Conservation (phyloP, 2,329 filamentous ascomycete genomes). For the Cadophora sp. region DNA sequence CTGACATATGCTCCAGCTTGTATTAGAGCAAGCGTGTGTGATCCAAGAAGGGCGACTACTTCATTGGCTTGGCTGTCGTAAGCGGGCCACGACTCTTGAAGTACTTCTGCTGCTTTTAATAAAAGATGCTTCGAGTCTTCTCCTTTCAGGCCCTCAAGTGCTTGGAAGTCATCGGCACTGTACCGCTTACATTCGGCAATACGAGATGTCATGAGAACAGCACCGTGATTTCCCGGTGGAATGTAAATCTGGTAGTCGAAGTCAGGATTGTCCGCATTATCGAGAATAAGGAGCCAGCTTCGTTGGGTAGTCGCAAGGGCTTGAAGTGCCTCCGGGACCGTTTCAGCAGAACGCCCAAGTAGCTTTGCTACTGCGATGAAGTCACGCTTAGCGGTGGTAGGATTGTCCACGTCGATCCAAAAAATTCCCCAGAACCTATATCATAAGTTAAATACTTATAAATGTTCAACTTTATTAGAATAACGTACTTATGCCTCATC, state of each 20-base stretch:
- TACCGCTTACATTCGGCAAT: conserved; percentile 44
- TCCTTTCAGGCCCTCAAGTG: conserved; percentile 40
- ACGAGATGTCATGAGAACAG: conserved; percentile 49
- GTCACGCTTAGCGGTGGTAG: conserved; percentile 29
- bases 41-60: conserved; percentile 40
- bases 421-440: conserved; percentile 37
- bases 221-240: conserved; percentile 45
- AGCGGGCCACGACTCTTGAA: conserved; percentile 16
- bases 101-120: conserved; percentile 34
- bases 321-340: conserved; percentile 28
- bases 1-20: conserved; percentile 41
- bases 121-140: conserved; percentile 44
- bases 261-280: conserved; percentile 51
- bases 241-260: conserved; percentile 45
- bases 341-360: conserved; percentile 25
- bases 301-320: conserved; percentile 35
- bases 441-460: conserved; percentile 23
- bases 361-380: too few relatives aligned
- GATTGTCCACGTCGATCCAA: conserved; percentile 32
- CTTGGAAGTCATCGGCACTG: conserved; percentile 42
- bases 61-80: conserved; percentile 33
- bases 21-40: conserved; percentile 44
- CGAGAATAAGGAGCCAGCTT: conserved; percentile 49
- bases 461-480: conserved; percentile 7
- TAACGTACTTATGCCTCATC: conserved; percentile 32